Evolutionary conservation across 2,329 filamentous ascomycete genomes (phyloP), one percentile per base, ranked within the genome.

Genomic region (Ophiocordyceps camponoti-leonardi): DNA sequence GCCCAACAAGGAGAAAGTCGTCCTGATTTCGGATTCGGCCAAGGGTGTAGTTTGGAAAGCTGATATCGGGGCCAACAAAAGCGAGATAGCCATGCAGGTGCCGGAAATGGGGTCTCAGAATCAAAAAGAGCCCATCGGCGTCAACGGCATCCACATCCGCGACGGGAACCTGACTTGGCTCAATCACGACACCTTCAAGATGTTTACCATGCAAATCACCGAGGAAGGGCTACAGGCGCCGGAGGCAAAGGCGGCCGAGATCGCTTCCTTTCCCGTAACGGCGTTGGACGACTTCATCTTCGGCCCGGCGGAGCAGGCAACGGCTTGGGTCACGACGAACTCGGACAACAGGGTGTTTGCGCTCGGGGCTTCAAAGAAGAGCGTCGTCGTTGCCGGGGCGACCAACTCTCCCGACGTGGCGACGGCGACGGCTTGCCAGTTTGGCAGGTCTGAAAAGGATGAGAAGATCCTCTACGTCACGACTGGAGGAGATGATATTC

Each of bases 61-160:
- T n/a, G 28, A 48, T 20, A 8, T 41, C 6, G 11, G 2, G 6
- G 45, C 33, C 6, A 19, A n/a, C 13, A 28, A 44, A n/a, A 37
- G 41, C 28, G 37, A 44, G 7, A 19, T 48, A 11, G 41, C 44
- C 6, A 22, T 37, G 6, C 14, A 41, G n/a, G n/a, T 45, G 11
- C 37, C 26, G n/a, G 30, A 46, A 11, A 44, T 33, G 20, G 35
- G 23, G 10, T 19, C 44, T 1, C 19, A 8, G 11, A 44, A 41
- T 6, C 19, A 23, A 11, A 5, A 26, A 13, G 7, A 14, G 4
- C 30, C 42, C 3, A 19, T 48, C 7, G 47, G 41, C 13, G 40
- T 46, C 26, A 48, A 48, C 23, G 44, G 47, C 35, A 33, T 48
- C n/a, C 43, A 46, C 13, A 40, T 42, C 30, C 30, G 33, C 37